Conservation (phyloP, 352 stramenopile species). For the Globisporangium splendens region DNA sequence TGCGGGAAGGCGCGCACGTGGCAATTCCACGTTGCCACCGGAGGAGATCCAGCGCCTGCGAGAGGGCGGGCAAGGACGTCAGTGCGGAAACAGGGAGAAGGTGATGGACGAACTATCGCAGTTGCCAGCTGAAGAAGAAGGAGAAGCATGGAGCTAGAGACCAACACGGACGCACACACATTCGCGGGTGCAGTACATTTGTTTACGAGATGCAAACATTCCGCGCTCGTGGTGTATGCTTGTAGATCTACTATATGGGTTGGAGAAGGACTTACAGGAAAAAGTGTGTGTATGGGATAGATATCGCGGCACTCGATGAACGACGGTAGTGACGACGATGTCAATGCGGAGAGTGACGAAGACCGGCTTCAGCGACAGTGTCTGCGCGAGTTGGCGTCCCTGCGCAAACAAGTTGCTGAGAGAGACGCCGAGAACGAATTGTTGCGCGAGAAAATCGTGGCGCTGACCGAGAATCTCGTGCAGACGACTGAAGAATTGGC, state of each 20-base stretch:
- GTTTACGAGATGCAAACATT: not conserved
- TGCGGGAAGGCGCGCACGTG: conserved; percentile 7
- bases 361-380: conserved; percentile 25
- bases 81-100: not conserved
- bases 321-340: not conserved
- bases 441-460: conserved; percentile 32
- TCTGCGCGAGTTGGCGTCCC: conserved; percentile 27
- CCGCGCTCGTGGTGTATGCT: not conserved
- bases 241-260: not conserved
- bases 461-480: conserved; percentile 37
- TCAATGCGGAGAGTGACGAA: conserved; percentile 17
- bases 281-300: not conserved
- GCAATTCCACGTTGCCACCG: not conserved
- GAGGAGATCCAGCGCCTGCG: not conserved
- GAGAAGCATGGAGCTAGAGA: no score
- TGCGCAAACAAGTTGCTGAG: conserved; percentile 27
- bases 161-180: not conserved
- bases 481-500: conserved; percentile 57
- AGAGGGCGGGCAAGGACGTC: not conserved
- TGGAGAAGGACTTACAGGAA: no score
- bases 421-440: conserved; percentile 31
- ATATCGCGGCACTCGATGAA: not conserved
- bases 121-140: not conserved
- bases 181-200: not conserved
- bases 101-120: not conserved